phyloP scores from a whole-genome alignment of 192 early-diverging fungal genomes.

The Gaertneriomyces semiglobifer region DNA sequence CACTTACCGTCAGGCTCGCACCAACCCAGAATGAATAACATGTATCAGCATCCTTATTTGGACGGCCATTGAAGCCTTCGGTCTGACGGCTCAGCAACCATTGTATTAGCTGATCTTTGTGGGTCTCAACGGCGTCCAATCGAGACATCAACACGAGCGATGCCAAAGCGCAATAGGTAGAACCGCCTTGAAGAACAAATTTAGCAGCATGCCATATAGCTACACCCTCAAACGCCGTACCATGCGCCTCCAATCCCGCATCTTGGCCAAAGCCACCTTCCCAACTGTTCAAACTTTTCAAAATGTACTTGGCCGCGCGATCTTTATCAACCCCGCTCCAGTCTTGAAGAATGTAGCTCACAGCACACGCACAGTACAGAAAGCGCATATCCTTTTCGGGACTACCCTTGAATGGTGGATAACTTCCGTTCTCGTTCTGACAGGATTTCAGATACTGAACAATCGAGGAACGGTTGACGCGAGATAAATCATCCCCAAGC shows the following conservation, averaged over 20 bases:
- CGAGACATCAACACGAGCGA: conserved; percentile 69
- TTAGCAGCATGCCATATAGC: not conserved
- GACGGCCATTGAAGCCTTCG: conserved; percentile 86
- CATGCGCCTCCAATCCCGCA: conserved; percentile 81
- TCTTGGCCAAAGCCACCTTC: conserved; percentile 76
- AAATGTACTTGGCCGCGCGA: conserved; percentile 58
- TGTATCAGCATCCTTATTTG: conserved; percentile 82
- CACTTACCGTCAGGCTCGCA: conserved; percentile 60
- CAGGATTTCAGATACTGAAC: conserved; percentile 54
- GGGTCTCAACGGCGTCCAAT: conserved; percentile 34
- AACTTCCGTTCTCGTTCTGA: conserved; percentile 78
- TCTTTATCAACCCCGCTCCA: conserved; percentile 80
- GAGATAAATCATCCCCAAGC: conserved; percentile 83
- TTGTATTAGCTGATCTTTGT: conserved; percentile 46
- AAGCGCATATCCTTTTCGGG: conserved; percentile 87
- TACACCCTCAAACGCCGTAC: conserved; percentile 20
- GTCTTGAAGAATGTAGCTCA: conserved; percentile 81
- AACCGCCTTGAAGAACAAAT: conserved; percentile 55
- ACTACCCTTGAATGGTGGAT: conserved; percentile 65
- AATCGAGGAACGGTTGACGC: conserved; percentile 74
- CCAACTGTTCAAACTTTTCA: conserved; percentile 51
- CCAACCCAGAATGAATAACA: conserved; percentile 99
- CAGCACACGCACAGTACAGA: conserved; percentile 82
- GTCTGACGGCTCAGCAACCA: conserved; percentile 82
- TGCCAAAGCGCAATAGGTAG: conserved; percentile 84